Percentiles rank a stretch among this genome's conserved stretches.
Conservation (phyloP, 371 early-diverging fungal species). For the Conidiobolus incongruus region DNA sequence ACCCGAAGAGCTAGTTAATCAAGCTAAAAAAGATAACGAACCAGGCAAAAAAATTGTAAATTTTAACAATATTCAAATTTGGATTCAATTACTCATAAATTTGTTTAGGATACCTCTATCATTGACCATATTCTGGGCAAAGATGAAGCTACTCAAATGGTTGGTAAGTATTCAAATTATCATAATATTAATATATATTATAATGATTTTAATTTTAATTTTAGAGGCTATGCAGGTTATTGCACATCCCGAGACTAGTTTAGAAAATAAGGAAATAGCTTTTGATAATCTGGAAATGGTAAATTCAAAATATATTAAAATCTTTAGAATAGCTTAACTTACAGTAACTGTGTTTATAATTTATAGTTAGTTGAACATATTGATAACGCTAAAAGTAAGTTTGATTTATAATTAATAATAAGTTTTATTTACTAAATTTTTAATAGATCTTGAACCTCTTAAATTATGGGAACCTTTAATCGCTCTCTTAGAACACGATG, state of each 20-base stretch:
- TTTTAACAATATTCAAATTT: no score
- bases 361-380: conserved; percentile 65
- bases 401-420: background rate
- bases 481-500: conserved; percentile 19
- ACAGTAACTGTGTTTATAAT: background rate
- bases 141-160: conserved; percentile 69
- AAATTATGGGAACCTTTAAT: conserved; percentile 68
- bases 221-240: conserved; percentile 44
- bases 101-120: conserved; percentile 43
- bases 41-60: background rate
- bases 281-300: conserved; percentile 85
- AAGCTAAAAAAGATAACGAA: background rate
- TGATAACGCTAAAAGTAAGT: conserved; percentile 74
- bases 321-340: background rate
- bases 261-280: conserved; percentile 51
- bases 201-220: conserved; percentile 1
- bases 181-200: background rate
- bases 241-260: conserved; percentile 20
- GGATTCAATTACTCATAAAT: no score
- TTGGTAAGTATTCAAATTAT: conserved; percentile 16
- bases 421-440: background rate
- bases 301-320: background rate
- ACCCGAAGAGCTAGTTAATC: conserved; percentile 11
- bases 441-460: conserved; percentile 56
- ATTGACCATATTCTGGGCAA: conserved; percentile 82